phyloP scores from a whole-genome alignment of 176 grass and related monocot species.

The Zoysia pacifica region DNA sequence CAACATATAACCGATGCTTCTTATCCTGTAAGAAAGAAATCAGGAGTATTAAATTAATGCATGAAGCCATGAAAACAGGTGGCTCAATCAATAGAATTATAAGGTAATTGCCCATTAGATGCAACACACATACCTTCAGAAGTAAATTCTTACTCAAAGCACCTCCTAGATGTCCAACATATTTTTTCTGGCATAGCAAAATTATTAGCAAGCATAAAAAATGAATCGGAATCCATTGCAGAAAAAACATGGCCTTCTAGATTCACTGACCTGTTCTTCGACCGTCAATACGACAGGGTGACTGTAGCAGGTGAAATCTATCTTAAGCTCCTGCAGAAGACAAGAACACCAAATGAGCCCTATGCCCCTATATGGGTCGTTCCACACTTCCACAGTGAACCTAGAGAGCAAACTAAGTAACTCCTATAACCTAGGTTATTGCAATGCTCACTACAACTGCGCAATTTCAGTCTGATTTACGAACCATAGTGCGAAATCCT shows the following conservation, averaged over 20 bases:
- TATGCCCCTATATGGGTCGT: neutral
- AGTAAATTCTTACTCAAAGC: conserved; percentile 91
- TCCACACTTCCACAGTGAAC: neutral
- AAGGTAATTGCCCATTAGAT: neutral
- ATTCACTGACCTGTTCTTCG: conserved; percentile 68
- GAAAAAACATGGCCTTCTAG: neutral
- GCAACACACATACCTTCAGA: conserved; percentile 62
- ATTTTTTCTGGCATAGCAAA: conserved; percentile 56
- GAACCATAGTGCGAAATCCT: neutral
- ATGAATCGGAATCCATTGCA: neutral
- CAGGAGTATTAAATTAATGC: neutral
- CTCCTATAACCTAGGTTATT: neutral
- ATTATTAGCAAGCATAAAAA: conserved; percentile 36
- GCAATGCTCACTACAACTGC: neutral
- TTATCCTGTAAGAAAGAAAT: conserved; percentile 69
- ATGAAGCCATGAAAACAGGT: neutral
- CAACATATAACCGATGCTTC: conserved; percentile 80
- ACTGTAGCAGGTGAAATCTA: conserved; percentile 68
- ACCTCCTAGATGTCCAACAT: conserved; percentile 85
- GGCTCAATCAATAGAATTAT: neutral
- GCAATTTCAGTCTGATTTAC: conserved; percentile 1
- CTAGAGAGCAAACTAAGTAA: conserved; percentile 10
- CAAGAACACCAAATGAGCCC: conserved; percentile 26
- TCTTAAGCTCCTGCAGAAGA: conserved; percentile 76
- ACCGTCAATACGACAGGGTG: conserved; percentile 87